Evolutionary conservation across 495 filamentous ascomycete genomes (phyloP), one percentile per base, ranked within the genome.

Genomic region (Podospora bellae-mahoneyi): DNA sequence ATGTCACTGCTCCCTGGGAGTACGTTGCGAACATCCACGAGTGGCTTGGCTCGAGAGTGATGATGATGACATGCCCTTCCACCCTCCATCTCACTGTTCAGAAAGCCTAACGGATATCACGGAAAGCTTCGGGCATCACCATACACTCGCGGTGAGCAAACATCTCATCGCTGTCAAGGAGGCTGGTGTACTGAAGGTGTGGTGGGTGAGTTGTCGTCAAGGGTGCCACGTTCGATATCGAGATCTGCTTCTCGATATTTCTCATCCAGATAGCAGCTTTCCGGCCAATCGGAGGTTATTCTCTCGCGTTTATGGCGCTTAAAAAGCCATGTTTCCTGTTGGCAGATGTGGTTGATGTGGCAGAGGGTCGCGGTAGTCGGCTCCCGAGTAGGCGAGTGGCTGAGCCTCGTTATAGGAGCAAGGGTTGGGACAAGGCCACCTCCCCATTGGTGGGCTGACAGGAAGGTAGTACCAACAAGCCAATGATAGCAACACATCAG

Each of bases 381-480:
- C 55, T 20, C 55, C 55, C 55, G 60, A n/a, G 60, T 62, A 27
- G 16, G 30, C 26, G 27, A n/a, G 30, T 62, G 19, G 27, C 30
- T 27, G 23, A 27, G 26, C 19, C 19, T 59, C n/a, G 56, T 59
- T 59, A 18, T 30, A n/a, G 32, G 23, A 62, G 18, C 23, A 62
- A 30, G 27, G 60, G 16, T 18, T 7, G 30, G 18, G 9, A 7
- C 9, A 32, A 62, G 18, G 16, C 10, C 23, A 59, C 4, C 60
- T 18, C 18, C 30, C 18, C 60, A 30, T 34, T 62, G 60, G 30
- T 32, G 16, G 27, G 20, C 27, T 62, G 16, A 18, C 30, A 28
- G 26, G 60, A 39, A 15, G 19, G 58, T 60, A 60, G 58, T 19
- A 60, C 58, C 58, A 60, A 62, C 60, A 62, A n/a, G 27, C 60